Conservation (phyloP, 1,139 yeast species). For the Saccharomyces hybrid region DNA sequence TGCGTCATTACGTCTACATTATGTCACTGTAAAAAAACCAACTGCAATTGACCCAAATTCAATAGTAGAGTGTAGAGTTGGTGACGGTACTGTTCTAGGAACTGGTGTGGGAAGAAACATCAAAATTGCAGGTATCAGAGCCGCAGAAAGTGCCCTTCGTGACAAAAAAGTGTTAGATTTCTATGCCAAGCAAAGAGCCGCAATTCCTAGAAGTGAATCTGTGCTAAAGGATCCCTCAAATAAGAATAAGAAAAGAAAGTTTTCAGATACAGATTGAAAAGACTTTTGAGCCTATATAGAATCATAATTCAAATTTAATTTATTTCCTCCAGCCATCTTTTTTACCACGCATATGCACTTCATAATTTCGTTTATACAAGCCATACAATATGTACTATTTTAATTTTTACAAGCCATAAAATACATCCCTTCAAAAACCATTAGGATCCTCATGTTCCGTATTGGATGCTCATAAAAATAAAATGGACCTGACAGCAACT, state of each 20-base stretch:
- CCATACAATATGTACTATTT: neutral
- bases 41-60: constrained; percentile 41
- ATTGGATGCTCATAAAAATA: neutral
- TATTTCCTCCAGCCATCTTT: neutral
- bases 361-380: neutral
- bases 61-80: constrained; percentile 60
- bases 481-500: neutral
- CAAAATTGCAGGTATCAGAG: constrained; percentile 62
- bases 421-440: neutral
- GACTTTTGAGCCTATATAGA: neutral
- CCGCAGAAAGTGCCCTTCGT: constrained; percentile 61
- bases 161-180: constrained; percentile 55
- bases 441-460: neutral
- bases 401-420: neutral
- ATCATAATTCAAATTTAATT: neutral
- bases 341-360: neutral
- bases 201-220: constrained; percentile 50
- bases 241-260: neutral
- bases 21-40: constrained; percentile 50
- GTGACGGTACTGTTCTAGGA: constrained; percentile 53
- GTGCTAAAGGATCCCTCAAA: constrained; percentile 15
- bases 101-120: constrained; percentile 51
- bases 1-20: constrained; percentile 59
- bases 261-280: neutral
- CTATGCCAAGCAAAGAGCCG: constrained; percentile 50